phyloP scores from a whole-genome alignment of 2,329 filamentous ascomycete genomes.

The Tothia fuscella region DNA sequence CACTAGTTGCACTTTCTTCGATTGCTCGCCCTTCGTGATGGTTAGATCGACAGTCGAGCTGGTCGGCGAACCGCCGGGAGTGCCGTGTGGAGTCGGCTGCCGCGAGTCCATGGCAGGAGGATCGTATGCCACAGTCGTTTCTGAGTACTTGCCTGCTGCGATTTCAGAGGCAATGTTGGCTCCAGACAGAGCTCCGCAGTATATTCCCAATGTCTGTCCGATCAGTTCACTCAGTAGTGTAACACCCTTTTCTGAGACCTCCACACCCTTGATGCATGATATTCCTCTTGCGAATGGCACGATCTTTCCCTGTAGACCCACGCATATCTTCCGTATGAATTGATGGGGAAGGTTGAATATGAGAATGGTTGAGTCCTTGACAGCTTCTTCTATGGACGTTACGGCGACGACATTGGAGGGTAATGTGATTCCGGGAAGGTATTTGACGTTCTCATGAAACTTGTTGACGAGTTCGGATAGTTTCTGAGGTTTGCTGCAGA shows the following conservation, averaged over 20 bases:
- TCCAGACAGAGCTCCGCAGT: conserved; percentile 88
- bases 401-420: conserved; percentile 77
- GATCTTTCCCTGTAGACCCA: conserved; percentile 75
- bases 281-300: conserved; percentile 86
- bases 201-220: conserved; percentile 80
- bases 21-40: conserved; percentile 9
- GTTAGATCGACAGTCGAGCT: conserved; percentile 36
- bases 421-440: conserved; percentile 77
- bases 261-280: conserved; percentile 96
- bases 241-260: conserved; percentile 76
- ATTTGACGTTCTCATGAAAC: conserved; percentile 94
- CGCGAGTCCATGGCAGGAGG: conserved; percentile 80
- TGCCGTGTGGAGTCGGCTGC: conserved; percentile 49
- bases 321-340: conserved; percentile 81
- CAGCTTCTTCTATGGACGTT: conserved; percentile 66
- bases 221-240: conserved; percentile 92
- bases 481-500: conserved; percentile 62
- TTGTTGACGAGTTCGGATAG: conserved; percentile 85
- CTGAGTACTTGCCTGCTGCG: conserved; percentile 88
- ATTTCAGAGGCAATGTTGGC: conserved; percentile 96
- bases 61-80: conserved; percentile 37
- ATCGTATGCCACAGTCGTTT: conserved; percentile 94
- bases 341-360: conserved; percentile 96
- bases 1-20: conserved; percentile 60
- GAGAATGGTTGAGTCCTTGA: conserved; percentile 74